A percentile compares a stretch with the other conserved stretches of the same genome.
Evolutionary conservation across 208 protist species (phyloP).

Genomic region (Leishmania arabica): DNA sequence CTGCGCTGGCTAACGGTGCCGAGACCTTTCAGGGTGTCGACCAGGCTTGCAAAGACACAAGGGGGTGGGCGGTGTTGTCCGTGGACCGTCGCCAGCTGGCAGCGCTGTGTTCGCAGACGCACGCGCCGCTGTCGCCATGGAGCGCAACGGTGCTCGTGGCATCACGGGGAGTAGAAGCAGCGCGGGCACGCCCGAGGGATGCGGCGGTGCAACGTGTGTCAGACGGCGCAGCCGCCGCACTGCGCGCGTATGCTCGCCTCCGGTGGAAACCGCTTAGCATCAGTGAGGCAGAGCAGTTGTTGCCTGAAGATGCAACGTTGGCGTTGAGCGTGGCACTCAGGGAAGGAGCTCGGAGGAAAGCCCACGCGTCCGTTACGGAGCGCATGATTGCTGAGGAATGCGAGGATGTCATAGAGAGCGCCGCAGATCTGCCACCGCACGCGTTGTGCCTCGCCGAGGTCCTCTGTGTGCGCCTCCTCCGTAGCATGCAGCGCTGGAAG

Average conservation of each 20-base stretch:
- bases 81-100: constrained; percentile 3
- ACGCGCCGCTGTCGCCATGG: neutral
- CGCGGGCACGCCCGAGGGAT: neutral
- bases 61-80: constrained; percentile 15
- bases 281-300: neutral
- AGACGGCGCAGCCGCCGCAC: neutral
- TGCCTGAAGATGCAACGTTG: neutral
- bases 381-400: neutral
- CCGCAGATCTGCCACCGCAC: constrained; percentile 11
- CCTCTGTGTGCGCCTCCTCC: constrained; percentile 13
- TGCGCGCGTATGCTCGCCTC: constrained; percentile 14
- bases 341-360: neutral
- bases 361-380: neutral
- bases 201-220: neutral
- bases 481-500: neutral
- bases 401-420: constrained; percentile 9
- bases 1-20: neutral
- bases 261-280: constrained; percentile 8
- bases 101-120: neutral
- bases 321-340: neutral
- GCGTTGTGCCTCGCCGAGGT: constrained; percentile 20
- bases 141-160: neutral
- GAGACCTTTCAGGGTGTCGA: constrained; percentile 17
- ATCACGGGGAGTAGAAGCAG: neutral
- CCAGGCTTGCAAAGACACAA: neutral